Base-by-base conservation (phyloP, 495 filamentous ascomycete genomes). In the Hyaloscypha finlandica region DNA sequence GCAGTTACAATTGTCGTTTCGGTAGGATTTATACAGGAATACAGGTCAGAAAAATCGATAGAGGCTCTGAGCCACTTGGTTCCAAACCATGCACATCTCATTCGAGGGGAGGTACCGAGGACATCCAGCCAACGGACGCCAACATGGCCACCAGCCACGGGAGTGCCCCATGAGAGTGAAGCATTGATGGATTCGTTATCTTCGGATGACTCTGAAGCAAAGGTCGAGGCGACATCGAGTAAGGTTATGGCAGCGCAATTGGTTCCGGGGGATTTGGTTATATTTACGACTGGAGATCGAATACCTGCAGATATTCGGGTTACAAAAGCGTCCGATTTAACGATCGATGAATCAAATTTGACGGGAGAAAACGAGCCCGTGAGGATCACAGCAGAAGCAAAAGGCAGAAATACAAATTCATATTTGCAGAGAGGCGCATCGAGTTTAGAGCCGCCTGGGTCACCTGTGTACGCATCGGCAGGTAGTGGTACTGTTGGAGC, bases 301-400 rank as follows among this genome's bases (percentile, higher is more conserved):
- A 95, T 99, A 69, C 95, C 95, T 5, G 95, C 95, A 63, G 95
- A 99, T 77, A 90, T 99, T 65, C 89, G 95, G 45, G 97, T 99
- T 57, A 98, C 94, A 19, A 86, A 89, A 70, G 91, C 93, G 22
- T 86, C 89, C 2, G 92, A 97, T 73, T 77, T 99, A 53, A 88
- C 92, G 37, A 96, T 99, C 68, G 96, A 99, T 73, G 95, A 95
- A 74, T 98, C 95, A 9, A 99, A 99, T 75, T 79, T 99, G 64
- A 99, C 95, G 0, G 95, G 95, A 55, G 95, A 99, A 77, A 97
- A 97, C 69, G 93, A 97, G 74, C 93, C 95, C 16, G 91, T 97
- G 22, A 78, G 83, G 53, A 94, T 98, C 74, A 86, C 84, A 11
- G 78, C 88, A 0, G 85, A 90, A n/a, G 85, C 88, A 9, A 74